Evolutionary conservation across 768 basidiomycete species (phyloP).

Genomic region (Boletus fagicola): DNA sequence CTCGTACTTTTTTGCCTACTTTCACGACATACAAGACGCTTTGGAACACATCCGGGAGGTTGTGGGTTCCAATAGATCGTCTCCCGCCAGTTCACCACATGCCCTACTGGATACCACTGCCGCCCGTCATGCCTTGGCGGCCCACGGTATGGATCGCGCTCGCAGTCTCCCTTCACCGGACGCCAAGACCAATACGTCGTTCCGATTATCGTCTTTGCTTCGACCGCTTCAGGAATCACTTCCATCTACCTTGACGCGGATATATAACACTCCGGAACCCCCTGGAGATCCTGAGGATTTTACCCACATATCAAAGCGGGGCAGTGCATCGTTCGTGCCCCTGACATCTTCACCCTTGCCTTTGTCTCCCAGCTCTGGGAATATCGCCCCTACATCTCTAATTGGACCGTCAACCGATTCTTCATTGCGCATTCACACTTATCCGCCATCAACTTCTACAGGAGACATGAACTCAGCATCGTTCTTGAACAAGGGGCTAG

Average conservation of each 20-base stretch:
- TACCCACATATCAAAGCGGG: slow-evolving; percentile 63
- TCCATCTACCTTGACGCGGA: slow-evolving; percentile 38
- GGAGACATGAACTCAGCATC: slow-evolving; percentile 42
- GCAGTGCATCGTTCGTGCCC: slow-evolving; percentile 58
- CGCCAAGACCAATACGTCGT: slow-evolving; percentile 43
- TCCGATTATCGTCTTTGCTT: slow-evolving; percentile 63
- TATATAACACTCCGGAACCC: slow-evolving; percentile 33
- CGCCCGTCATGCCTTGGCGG: slow-evolving; percentile 31
- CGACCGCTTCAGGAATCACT: slow-evolving; percentile 64
- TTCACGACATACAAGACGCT: slow-evolving; percentile 74
- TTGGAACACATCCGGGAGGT: slow-evolving; percentile 79
- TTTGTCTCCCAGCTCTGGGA: slow-evolving; percentile 15
- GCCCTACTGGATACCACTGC: slow-evolving; percentile 60
- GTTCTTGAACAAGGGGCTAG: slow-evolving; percentile 45
- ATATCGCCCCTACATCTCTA: slow-evolving; percentile 7
- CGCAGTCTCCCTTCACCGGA: slow-evolving; percentile 37
- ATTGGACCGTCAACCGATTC: slow-evolving; percentile 25
- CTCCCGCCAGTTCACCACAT: slow-evolving; percentile 21
- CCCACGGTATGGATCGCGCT: slow-evolving; percentile 40
- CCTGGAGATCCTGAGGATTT: slow-evolving; percentile 56
- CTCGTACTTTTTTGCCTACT: slow-evolving; percentile 95
- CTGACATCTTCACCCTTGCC: slow-evolving; percentile 43
- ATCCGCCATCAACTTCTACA: slow-evolving; percentile 68
- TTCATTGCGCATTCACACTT: slow-evolving; percentile 59
- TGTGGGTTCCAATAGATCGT: slow-evolving; percentile 55